phyloP scores from a whole-genome alignment of 2,329 filamentous ascomycete species.

The Diaporthe aspalathi region DNA sequence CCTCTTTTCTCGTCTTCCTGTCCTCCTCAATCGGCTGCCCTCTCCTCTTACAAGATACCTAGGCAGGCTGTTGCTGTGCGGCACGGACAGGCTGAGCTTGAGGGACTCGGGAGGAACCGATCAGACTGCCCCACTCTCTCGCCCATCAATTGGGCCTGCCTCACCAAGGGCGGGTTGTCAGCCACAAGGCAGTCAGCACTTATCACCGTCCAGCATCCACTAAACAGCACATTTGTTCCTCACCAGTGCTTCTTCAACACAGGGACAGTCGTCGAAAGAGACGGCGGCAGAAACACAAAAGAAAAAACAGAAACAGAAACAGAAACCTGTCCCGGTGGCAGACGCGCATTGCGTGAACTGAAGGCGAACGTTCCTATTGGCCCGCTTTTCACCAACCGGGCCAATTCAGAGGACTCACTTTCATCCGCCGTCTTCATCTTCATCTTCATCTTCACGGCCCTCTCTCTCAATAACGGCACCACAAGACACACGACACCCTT shows the following conservation, averaged over 20 bases:
- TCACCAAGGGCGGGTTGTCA: not conserved
- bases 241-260: not conserved
- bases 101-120: conserved; percentile 17
- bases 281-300: not conserved
- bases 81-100: not conserved
- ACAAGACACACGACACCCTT: not conserved
- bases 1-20: no score
- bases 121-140: not conserved
- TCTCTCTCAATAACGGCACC: not conserved
- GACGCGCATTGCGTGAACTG: not conserved
- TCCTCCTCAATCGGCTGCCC: not conserved
- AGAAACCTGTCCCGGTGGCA: not conserved
- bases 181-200: conserved; percentile 25
- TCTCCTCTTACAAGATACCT: not conserved
- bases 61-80: no score
- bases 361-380: conserved; percentile 4
- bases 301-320: not conserved
- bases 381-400: conserved; percentile 23
- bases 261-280: not conserved
- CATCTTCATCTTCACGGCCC: no score
- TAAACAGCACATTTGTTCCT: not conserved
- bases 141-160: conserved; percentile 1
- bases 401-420: conserved; percentile 7
- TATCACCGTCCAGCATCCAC: not conserved
- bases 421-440: not conserved